Conservation (phyloP, 352 stramenopile species). For the Phytopythium sindhum region DNA sequence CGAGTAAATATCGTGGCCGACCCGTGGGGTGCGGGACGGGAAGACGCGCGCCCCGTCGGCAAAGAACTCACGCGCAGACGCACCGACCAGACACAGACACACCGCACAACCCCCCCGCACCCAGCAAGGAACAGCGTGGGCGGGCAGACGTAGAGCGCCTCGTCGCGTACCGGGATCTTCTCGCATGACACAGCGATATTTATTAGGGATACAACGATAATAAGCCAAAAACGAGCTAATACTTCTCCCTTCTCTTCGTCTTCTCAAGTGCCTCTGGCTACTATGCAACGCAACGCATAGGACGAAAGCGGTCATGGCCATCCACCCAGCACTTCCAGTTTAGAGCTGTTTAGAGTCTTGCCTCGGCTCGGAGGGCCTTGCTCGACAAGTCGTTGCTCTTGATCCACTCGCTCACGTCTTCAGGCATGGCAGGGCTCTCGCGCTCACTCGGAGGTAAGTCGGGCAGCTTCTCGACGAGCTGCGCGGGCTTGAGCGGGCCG, state of each 20-base stretch:
- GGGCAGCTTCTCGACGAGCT: slow-evolving; percentile 64
- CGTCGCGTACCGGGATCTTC: slow-evolving; percentile 8
- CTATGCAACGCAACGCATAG: not conserved
- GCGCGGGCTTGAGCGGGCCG: slow-evolving; percentile 45
- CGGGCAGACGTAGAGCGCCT: slow-evolving; percentile 18
- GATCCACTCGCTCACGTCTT: slow-evolving; percentile 66
- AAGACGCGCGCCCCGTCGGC: not conserved
- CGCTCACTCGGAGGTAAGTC: slow-evolving; percentile 25
- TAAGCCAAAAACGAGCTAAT: not conserved
- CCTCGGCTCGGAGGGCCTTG: slow-evolving; percentile 52
- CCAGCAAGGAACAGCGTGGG: not conserved
- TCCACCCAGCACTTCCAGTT: not conserved
- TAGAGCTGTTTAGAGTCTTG: slow-evolving; percentile 10
- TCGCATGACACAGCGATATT: slow-evolving; percentile 31
- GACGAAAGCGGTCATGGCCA: not conserved
- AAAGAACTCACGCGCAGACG: slow-evolving; percentile 7
- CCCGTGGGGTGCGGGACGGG: not conserved
- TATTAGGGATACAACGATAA: slow-evolving; percentile 19
- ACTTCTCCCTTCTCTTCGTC: not conserved
- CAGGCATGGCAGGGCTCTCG: slow-evolving; percentile 33
- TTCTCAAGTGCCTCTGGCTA: not conserved
- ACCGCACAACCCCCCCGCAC: slow-evolving; percentile 6
- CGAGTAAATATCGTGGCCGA: slow-evolving; percentile 7
- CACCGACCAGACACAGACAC: slow-evolving; percentile 4
- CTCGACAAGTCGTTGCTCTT: slow-evolving; percentile 75